Percentiles rank a stretch among this genome's conserved stretches.
phyloP scores from a whole-genome alignment of 805 yeast genomes.

The Kodamaea restingae region DNA sequence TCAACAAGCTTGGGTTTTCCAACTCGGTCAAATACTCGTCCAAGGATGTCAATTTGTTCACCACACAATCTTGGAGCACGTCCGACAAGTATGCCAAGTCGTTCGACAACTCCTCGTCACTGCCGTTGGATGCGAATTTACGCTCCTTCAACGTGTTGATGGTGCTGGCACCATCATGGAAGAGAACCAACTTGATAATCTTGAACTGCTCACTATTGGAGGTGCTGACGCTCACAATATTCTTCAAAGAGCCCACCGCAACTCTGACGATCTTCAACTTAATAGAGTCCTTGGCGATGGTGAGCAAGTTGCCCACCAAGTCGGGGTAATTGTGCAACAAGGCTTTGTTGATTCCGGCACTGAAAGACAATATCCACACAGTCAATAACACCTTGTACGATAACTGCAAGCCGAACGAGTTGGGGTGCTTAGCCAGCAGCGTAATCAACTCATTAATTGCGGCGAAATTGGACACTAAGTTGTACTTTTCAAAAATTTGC shows the following conservation, averaged over 20 bases:
- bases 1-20: slow-evolving; percentile 67
- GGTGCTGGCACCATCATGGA: slow-evolving; percentile 70
- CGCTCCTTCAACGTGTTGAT: slow-evolving; percentile 71
- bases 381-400: slow-evolving; percentile 76
- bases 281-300: slow-evolving; percentile 71
- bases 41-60: slow-evolving; percentile 73
- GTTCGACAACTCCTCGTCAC: slow-evolving; percentile 78
- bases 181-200: slow-evolving; percentile 62
- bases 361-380: slow-evolving; percentile 84
- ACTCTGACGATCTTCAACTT: slow-evolving; percentile 90
- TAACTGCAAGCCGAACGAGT: slow-evolving; percentile 62
- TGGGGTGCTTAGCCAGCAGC: slow-evolving; percentile 31
- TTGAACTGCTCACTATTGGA: slow-evolving; percentile 35
- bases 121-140: slow-evolving; percentile 68
- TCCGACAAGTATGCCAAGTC: slow-evolving; percentile 62
- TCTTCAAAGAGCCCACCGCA: slow-evolving; percentile 68
- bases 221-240: slow-evolving; percentile 43
- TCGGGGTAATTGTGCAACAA: slow-evolving; percentile 52
- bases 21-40: slow-evolving; percentile 89
- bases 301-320: slow-evolving; percentile 48
- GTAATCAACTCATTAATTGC: slow-evolving; percentile 28
- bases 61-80: slow-evolving; percentile 66
- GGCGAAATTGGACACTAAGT: slow-evolving; percentile 32
- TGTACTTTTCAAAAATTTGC: slow-evolving; percentile 37
- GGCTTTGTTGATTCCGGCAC: slow-evolving; percentile 44